phyloP scores from a whole-genome alignment of 345 rosid genomes.

The Gossypium arboreum region DNA sequence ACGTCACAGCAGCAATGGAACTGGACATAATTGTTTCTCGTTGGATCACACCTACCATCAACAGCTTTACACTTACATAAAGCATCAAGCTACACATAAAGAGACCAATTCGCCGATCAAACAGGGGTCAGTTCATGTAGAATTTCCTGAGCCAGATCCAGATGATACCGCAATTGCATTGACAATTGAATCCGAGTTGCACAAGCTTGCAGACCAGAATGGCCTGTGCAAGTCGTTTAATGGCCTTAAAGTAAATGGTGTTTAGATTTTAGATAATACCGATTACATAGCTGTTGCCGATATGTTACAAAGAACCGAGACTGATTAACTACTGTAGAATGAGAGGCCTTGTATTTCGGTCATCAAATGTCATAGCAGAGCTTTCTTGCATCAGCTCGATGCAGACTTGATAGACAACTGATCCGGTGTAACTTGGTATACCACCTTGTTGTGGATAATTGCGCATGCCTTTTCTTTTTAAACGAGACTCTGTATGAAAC shows the following conservation, averaged over 20 bases:
- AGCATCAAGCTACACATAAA: constrained; percentile 42
- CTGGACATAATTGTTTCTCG: constrained; percentile 70
- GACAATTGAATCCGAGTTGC: constrained; percentile 72
- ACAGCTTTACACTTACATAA: constrained; percentile 64
- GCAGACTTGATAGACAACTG: constrained; percentile 25
- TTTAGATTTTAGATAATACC: constrained; percentile 22
- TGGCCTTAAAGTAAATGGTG: constrained; percentile 33
- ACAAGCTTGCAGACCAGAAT: constrained; percentile 47
- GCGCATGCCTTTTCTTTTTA: not conserved
- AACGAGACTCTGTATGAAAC: too few species aligned
- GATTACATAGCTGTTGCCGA: constrained; percentile 12
- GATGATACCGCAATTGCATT: constrained; percentile 50
- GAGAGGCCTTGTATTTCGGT: constrained; percentile 6
- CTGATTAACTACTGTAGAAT: constrained; percentile 21
- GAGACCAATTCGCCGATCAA: constrained; percentile 41
- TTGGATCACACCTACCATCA: constrained; percentile 84
- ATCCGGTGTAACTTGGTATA: constrained; percentile 8
- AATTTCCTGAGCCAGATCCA: constrained; percentile 55
- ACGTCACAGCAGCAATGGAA: constrained; percentile 35
- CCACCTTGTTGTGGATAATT: constrained; percentile 24
- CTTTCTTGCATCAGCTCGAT: constrained; percentile 47
- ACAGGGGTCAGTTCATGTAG: constrained; percentile 82
- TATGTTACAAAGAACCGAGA: constrained; percentile 9
- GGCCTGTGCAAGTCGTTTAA: constrained; percentile 32
- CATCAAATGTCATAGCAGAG: constrained; percentile 1